Evolutionary conservation across 2,329 filamentous ascomycete species (phyloP).

Genomic region (Hypoxylon sp.): DNA sequence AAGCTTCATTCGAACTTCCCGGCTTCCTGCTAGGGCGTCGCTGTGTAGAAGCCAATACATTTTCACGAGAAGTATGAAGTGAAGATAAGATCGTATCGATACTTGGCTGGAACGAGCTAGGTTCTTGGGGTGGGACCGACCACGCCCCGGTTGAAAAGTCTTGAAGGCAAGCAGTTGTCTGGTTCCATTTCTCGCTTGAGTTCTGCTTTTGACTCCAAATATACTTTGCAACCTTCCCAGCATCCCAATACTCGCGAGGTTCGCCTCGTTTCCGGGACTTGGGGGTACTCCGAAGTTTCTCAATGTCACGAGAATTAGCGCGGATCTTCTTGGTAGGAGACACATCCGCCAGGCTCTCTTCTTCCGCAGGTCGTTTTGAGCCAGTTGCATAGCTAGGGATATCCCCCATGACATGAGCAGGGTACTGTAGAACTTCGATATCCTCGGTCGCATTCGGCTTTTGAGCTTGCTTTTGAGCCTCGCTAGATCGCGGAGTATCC

Average conservation of each 20-base stretch:
- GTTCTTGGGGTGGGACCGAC: slow-evolving; percentile 44
- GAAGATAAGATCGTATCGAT: slow-evolving; percentile 47
- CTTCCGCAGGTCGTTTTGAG: slow-evolving; percentile 44
- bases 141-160: slow-evolving; percentile 49
- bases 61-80: slow-evolving; percentile 40
- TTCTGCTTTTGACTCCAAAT: slow-evolving; percentile 51
- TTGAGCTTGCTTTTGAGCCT: slow-evolving; percentile 31
- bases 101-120: slow-evolving; percentile 19
- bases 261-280: slow-evolving; percentile 37
- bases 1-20: not conserved
- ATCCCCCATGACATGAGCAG: slow-evolving; percentile 53
- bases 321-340: slow-evolving; percentile 43
- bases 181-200: slow-evolving; percentile 43
- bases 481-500: slow-evolving; percentile 26
- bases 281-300: slow-evolving; percentile 45
- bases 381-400: slow-evolving; percentile 34
- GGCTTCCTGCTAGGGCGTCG: not conserved
- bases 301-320: slow-evolving; percentile 39
- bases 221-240: slow-evolving; percentile 50
- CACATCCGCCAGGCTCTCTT: slow-evolving; percentile 44
- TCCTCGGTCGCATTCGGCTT: slow-evolving; percentile 50
- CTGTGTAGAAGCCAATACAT: slow-evolving; percentile 37
- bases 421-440: slow-evolving; percentile 51
- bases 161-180: slow-evolving; percentile 46
- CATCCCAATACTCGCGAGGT: slow-evolving; percentile 48